phyloP scores from a whole-genome alignment of 495 filamentous ascomycete species.

The Wilcoxina mikolae region DNA sequence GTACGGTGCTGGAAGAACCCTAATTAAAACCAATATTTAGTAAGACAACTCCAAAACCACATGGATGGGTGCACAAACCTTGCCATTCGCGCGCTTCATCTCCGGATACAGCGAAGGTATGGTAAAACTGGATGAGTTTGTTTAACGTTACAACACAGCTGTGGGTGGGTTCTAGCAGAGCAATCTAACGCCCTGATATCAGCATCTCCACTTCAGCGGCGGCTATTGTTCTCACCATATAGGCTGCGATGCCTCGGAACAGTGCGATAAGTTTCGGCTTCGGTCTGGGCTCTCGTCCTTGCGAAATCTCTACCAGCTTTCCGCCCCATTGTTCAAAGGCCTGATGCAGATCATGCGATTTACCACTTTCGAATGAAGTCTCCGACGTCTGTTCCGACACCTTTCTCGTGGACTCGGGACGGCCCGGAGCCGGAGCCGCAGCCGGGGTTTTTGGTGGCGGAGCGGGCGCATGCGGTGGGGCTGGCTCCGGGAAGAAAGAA shows the following conservation, averaged over 20 bases:
- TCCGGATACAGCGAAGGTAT: slow-evolving; percentile 41
- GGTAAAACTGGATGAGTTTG: slow-evolving; percentile 70
- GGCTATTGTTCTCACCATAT: slow-evolving; percentile 45
- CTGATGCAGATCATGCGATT: slow-evolving; percentile 13
- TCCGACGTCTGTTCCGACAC: slow-evolving; percentile 9
- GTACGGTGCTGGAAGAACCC: slow-evolving; percentile 37
- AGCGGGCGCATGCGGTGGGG: slow-evolving; percentile 2
- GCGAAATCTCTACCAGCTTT: slow-evolving; percentile 17
- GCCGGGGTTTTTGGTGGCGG: slow-evolving; percentile 7
- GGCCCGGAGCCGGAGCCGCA: slow-evolving; percentile 4
- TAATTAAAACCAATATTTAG: slow-evolving; percentile 8
- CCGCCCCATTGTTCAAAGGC: slow-evolving; percentile 20
- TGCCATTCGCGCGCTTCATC: slow-evolving; percentile 55
- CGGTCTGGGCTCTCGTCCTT: slow-evolving; percentile 30
- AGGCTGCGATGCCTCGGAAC: slow-evolving; percentile 58
- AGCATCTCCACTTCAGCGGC: slow-evolving; percentile 2
- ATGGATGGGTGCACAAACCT: slow-evolving; percentile 32
- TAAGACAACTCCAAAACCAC: slow-evolving; percentile 26
- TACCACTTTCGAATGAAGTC: slow-evolving; percentile 11
- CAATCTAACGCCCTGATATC: slow-evolving; percentile 43
- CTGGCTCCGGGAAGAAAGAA: background rate
- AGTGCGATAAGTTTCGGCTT: slow-evolving; percentile 57
- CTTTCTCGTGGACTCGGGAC: slow-evolving; percentile 13
- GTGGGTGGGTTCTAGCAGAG: slow-evolving; percentile 56
- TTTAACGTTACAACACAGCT: slow-evolving; percentile 66